Evolutionary conservation across 352 stramenopile genomes (phyloP), one percentile per base, ranked within the genome.

Genomic region (Globisporangium cylindrosporum): DNA sequence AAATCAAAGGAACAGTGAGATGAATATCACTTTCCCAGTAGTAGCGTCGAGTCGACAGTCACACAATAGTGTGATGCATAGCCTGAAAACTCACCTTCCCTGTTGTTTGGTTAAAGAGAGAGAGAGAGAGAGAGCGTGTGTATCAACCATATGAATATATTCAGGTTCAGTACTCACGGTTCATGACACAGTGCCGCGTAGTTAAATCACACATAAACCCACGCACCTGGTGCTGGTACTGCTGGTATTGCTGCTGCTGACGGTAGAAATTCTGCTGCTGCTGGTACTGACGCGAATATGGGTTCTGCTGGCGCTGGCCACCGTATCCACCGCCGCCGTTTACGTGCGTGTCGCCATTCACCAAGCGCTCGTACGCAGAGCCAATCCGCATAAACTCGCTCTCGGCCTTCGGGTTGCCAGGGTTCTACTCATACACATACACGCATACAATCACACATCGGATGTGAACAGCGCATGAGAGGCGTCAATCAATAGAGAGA

Each of bases 301-400:
- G 49, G 29, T 65, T 38, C 22, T 65, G 60, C 34, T 74, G 54
- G 7, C 69, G 68, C 24, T 58, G 54, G 0, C 41, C 41, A 4
- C 41, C 41, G 8, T 76, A 59, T 62, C 22, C 74, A 63, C 51
- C 63, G 48, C 25, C 71, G 34, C 9, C 59, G 27, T 29, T 29
- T 27, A 15, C 58, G 55, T 62, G 53, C 4, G 72, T 76, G 10
- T 74, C 63, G 25, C 70, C 74, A 54, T 72, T 84, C 58, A 67
- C 82, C 12, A 95, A 67, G 55, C 73, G 72, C 58, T 95, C 85
- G 73, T 95, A 95, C 0, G 88, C 88, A 4, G 73, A 73, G 27
- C 81, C 77, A 59, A 95, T 87, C 49, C 80, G 81, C 82, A 93
- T 85, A 57, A 95, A 95, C 69, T 92, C 71, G 53, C 87, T 68